Percentiles rank a stretch among this genome's conserved stretches.
These are phyloP conservation scores for Dothidotthia symphoricarpi DNA, from an alignment of 2,329 filamentous ascomycete species.

Conservation along the genomic window DNA sequence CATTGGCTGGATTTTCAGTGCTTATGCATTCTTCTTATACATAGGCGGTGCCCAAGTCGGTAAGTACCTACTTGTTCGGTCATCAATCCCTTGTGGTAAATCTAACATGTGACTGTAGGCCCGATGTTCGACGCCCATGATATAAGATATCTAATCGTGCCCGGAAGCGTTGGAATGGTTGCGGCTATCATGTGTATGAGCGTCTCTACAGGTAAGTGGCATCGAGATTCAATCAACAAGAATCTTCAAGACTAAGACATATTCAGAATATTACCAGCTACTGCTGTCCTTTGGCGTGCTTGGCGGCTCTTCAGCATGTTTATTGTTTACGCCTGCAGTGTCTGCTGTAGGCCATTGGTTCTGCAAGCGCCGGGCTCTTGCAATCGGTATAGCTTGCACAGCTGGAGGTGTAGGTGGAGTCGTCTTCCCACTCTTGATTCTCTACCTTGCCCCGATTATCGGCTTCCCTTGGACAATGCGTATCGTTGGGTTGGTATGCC, in stretches of 20 bases:
- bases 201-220: slow-evolving; percentile 17
- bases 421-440: slow-evolving; percentile 55
- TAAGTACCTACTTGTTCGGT: background rate
- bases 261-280: slow-evolving; percentile 44
- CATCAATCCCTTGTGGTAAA: background rate
- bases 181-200: slow-evolving; percentile 33
- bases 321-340: slow-evolving; percentile 42
- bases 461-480: slow-evolving; percentile 63
- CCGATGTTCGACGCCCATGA: slow-evolving; percentile 43
- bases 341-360: slow-evolving; percentile 45
- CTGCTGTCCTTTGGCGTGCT: slow-evolving; percentile 47
- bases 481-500: slow-evolving; percentile 60
- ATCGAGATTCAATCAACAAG: background rate
- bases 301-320: slow-evolving; percentile 43
- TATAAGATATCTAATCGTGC: slow-evolving; percentile 29
- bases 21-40: slow-evolving; percentile 44
- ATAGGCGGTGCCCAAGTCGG: slow-evolving; percentile 35
- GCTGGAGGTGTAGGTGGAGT: slow-evolving; percentile 46
- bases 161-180: slow-evolving; percentile 32
- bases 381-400: slow-evolving; percentile 44
- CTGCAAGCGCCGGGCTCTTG: slow-evolving; percentile 39
- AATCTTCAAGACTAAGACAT: background rate
- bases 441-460: slow-evolving; percentile 54
- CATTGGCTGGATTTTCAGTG: slow-evolving; percentile 46
- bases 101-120: slow-evolving; percentile 18